Evolutionary conservation across 208 protist species (phyloP).

Genomic region (Borovskyia barvae): DNA sequence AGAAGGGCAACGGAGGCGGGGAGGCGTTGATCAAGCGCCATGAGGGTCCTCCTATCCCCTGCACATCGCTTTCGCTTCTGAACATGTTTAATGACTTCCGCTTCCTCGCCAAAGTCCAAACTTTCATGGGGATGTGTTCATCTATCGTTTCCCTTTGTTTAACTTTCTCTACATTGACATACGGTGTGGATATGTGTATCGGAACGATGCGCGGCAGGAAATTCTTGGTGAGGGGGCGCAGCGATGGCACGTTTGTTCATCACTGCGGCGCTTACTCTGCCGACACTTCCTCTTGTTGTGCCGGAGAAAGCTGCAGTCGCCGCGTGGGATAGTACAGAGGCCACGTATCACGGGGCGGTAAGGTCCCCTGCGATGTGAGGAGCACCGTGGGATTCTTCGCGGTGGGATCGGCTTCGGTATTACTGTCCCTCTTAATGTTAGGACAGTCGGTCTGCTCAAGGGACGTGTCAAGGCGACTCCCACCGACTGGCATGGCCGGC

Average conservation of each 20-base stretch:
- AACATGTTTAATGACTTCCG: too few relatives aligned
- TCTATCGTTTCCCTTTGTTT: too few relatives aligned
- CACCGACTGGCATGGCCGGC: slow-evolving; percentile 3
- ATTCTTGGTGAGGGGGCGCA: neutral
- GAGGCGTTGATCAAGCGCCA: too few relatives aligned
- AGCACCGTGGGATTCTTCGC: slow-evolving; percentile 38
- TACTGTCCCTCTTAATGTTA: too few relatives aligned
- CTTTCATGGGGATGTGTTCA: too few relatives aligned
- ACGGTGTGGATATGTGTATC: too few relatives aligned
- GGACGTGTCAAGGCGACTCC: neutral
- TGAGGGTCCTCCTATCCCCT: too few relatives aligned
- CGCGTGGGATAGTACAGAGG: slow-evolving; percentile 41
- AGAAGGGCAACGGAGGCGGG: neutral
- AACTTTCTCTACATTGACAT: too few relatives aligned
- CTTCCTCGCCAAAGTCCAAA: too few relatives aligned
- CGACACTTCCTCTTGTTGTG: slow-evolving; percentile 15
- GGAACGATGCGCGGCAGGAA: neutral
- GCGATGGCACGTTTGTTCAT: neutral
- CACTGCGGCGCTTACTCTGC: slow-evolving; percentile 7
- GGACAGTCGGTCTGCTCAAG: too few relatives aligned
- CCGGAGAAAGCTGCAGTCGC: slow-evolving; percentile 6
- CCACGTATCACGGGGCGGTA: slow-evolving; percentile 12
- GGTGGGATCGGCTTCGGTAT: neutral
- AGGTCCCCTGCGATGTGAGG: slow-evolving; percentile 23
- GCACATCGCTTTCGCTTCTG: too few relatives aligned